Conservation (phyloP, 2,329 filamentous ascomycete species). For the Aspergillus novofumigatus region DNA sequence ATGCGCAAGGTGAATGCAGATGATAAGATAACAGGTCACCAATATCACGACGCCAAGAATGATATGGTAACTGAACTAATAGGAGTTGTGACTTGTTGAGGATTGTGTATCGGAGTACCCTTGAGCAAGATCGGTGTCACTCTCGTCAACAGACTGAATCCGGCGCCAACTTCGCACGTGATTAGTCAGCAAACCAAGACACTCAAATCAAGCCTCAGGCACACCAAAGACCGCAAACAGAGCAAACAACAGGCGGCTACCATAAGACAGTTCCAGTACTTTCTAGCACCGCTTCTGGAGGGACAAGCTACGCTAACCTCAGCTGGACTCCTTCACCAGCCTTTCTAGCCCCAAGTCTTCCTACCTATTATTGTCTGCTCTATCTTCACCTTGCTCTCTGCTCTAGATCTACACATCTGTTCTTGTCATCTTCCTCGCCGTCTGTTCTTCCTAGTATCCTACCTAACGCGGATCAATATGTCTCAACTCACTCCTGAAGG, state of each 20-base stretch:
- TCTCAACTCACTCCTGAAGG: slow-evolving; percentile 44
- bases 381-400: background rate
- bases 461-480: slow-evolving; percentile 18
- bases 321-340: slow-evolving; percentile 9
- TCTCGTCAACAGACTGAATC: background rate
- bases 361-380: slow-evolving; percentile 1
- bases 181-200: slow-evolving; percentile 10
- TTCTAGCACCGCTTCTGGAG: slow-evolving; percentile 27
- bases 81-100: background rate
- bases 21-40: background rate
- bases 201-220: slow-evolving; percentile 19
- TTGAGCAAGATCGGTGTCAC: background rate
- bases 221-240: slow-evolving; percentile 23
- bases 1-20: background rate
- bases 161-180: background rate
- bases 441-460: slow-evolving; percentile 7
- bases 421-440: background rate
- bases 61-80: background rate
- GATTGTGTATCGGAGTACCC: background rate
- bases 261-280: slow-evolving; percentile 37
- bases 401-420: background rate
- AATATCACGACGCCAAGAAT: background rate
- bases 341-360: slow-evolving; percentile 7
- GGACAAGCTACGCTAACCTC: slow-evolving; percentile 17
- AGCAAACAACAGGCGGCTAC: slow-evolving; percentile 23